Conservation (phyloP, 2,329 filamentous ascomycete genomes). For the Mycosphaerelloides madeirae region DNA sequence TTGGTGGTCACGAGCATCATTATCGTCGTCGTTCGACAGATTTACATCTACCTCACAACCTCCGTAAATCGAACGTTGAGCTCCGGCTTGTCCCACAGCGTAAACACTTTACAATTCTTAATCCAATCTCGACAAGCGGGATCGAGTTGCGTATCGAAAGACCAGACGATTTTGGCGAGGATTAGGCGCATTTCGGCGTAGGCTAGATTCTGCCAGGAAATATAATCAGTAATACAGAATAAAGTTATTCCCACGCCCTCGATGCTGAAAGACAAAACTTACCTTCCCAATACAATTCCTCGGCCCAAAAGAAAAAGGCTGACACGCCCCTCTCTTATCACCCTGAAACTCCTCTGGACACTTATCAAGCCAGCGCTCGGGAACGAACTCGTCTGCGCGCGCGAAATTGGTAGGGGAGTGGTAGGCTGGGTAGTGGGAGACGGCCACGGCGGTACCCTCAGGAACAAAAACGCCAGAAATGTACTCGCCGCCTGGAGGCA, state of each 20-base stretch:
- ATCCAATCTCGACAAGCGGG: conserved; percentile 22
- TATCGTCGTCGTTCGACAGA: no score
- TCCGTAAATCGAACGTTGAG: conserved; percentile 12
- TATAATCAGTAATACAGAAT: no score
- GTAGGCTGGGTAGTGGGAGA: conserved; percentile 23
- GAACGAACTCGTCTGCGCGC: conserved; percentile 24
- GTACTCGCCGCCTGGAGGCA: conserved; percentile 23
- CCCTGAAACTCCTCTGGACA: conserved; percentile 19
- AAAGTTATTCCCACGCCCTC: no score
- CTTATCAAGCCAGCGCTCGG: conserved; percentile 30
- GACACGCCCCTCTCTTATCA: conserved; percentile 26
- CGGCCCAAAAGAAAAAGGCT: conserved; percentile 32
- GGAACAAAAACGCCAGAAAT: conserved; percentile 28
- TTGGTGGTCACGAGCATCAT: no score
- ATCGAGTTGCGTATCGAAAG: conserved; percentile 37
- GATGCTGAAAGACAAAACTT: no score
- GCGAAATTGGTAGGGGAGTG: conserved; percentile 25
- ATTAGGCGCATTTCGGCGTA: conserved; percentile 37
- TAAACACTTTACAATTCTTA: conserved; percentile 13
- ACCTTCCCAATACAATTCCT: conserved; percentile 8
- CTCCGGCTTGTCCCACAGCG: conserved; percentile 16
- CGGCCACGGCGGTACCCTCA: conserved; percentile 23
- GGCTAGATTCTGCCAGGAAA: conserved; percentile 32
- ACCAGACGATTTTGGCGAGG: conserved; percentile 37
- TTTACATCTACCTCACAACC: conserved; percentile 2